These are phyloP conservation scores for Chytridium lagenaria DNA, from an alignment of 371 early-diverging fungal species.

Conservation along the genomic window DNA sequence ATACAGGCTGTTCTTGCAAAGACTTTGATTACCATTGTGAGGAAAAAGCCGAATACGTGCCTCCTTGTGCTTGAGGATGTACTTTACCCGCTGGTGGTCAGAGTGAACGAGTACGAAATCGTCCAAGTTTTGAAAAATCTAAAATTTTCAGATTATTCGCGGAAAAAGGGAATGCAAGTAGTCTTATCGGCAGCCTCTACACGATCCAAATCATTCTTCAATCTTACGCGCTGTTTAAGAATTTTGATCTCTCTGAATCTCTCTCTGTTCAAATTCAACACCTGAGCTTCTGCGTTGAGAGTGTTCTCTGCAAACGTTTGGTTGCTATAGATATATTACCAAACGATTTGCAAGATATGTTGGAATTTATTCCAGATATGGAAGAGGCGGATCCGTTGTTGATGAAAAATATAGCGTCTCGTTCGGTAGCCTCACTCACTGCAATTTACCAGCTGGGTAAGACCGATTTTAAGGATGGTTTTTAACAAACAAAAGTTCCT, in stretches of 20 bases:
- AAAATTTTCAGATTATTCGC: neutral
- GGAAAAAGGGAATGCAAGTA: neutral
- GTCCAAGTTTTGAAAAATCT: neutral
- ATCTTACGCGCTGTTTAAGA: neutral
- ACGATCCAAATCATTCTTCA: neutral
- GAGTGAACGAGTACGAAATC: slow-evolving; percentile 19
- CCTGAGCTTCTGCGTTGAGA: neutral
- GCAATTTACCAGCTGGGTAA: neutral
- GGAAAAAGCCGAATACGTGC: slow-evolving; percentile 34
- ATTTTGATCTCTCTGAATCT: neutral
- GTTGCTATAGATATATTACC: neutral
- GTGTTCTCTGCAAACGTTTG: neutral
- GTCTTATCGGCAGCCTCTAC: neutral
- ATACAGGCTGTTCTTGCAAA: slow-evolving; percentile 49
- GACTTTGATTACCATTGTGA: slow-evolving; percentile 41
- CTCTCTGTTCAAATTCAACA: neutral
- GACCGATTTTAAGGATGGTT: neutral
- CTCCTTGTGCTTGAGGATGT: slow-evolving; percentile 1
- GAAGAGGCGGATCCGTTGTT: neutral
- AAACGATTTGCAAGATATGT: neutral
- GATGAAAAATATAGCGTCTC: neutral
- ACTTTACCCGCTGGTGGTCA: slow-evolving; percentile 19
- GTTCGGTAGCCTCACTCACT: neutral
- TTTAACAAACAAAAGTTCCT: neutral
- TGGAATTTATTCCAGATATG: neutral